Evolutionary conservation across 2,329 filamentous ascomycete species (phyloP).

Genomic region (Bipolaris victoriae): DNA sequence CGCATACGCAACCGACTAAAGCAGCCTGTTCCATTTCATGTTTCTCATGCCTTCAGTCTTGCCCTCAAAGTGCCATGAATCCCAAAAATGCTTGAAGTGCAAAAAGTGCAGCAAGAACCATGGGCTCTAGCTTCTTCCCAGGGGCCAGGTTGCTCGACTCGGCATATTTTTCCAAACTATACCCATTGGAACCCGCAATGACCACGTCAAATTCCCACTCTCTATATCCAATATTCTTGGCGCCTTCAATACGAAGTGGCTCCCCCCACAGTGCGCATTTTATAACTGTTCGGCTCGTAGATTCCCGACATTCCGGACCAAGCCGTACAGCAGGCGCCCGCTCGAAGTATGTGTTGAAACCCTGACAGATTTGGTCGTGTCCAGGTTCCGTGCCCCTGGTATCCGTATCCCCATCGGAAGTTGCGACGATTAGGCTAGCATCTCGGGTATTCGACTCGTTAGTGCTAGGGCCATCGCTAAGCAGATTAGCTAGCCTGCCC

Average conservation of each 20-base stretch:
- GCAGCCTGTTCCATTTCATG: not conserved
- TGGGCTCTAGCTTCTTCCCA: not conserved
- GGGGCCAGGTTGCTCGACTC: not conserved
- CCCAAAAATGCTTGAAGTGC: not conserved
- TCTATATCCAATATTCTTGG: slow-evolving; percentile 4
- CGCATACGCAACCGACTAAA: not conserved
- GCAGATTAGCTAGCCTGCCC: not conserved
- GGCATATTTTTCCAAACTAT: slow-evolving; percentile 1
- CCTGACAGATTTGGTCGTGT: slow-evolving; percentile 1
- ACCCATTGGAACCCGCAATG: slow-evolving; percentile 12
- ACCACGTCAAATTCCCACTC: slow-evolving; percentile 11
- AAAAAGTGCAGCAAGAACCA: not conserved
- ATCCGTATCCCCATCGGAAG: too few species aligned
- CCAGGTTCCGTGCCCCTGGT: not conserved
- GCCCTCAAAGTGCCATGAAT: not conserved
- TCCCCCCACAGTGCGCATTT: slow-evolving; percentile 16
- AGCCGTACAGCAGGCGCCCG: slow-evolving; percentile 7
- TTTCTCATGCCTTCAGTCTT: not conserved
- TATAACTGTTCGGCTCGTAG: slow-evolving; percentile 6
- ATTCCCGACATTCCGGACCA: not conserved
- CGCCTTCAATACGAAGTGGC: not conserved
- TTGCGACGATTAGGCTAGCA: too few species aligned
- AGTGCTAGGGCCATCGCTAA: not conserved
- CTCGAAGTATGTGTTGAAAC: slow-evolving; percentile 17
- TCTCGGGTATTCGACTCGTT: not conserved